Evolutionary conservation across 116 monocot species (phyloP), one percentile per base, ranked within the genome.

Genomic region (Iris pallida): DNA sequence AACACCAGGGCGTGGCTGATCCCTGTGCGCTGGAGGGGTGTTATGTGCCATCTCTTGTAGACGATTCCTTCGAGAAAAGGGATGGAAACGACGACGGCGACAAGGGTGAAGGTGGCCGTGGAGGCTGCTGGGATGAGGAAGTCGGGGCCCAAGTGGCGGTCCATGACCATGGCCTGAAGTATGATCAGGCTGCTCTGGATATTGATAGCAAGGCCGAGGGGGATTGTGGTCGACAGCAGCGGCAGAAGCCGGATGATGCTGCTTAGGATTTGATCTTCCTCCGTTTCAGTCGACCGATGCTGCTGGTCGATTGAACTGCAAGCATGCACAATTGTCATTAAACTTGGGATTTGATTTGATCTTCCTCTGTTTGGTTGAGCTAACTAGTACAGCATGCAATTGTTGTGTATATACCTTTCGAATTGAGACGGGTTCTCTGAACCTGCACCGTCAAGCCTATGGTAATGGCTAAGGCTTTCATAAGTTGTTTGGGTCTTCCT

Each of bases 101-200:
- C 15, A 40, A 60, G 30, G 65, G 67, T 66, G 40, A 71, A 67
- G 61, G 63, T n/a, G 7, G 70, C 61, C n/a, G 70, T 66, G 7
- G 75, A 75, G 14, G 76, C 84, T 7, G 84, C 79, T 20, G 79
- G 55, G 61, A 63, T 59, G 72, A 70, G 56, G 49, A 46, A 52
- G 43, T 11, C 3, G 56, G 59, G 58, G 48, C 80, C 76, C 20
- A 84, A 16, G 53, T 46, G 69, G 53, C 84, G 76, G 73, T 84
- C 77, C 76, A 84, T 79, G 20, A 63, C 66, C 18, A 80, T 42
- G 30, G 74, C 80, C 41, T 84, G 80, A 18, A 80, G 73, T 9
- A 80, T 61, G 17, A 66, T 76, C 19, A 84, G 57, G 69, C 76
- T 80, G 7, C 13, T 5, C 47, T 79, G 79, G 17, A 73, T 30